A percentile compares a stretch with the other conserved stretches of the same genome.
phyloP scores from a whole-genome alignment of 257 asterid genomes.

The Solanum medicagineum region DNA sequence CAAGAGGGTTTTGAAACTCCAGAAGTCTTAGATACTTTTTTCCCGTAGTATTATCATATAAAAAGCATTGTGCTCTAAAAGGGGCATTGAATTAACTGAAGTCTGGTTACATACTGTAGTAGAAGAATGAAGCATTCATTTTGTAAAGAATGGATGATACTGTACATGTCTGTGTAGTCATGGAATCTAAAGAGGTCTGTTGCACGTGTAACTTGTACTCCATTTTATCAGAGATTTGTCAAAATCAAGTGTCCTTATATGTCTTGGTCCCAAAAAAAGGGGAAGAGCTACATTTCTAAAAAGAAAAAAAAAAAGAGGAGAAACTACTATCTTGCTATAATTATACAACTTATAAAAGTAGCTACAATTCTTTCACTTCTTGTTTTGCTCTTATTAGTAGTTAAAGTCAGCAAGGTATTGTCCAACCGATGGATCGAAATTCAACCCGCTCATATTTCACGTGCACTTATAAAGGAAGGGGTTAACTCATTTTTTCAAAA shows the following conservation, averaged over 20 bases:
- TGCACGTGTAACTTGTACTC: not conserved
- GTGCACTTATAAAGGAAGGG: too few relatives aligned
- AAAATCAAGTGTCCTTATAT: not conserved
- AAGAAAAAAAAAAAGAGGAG: not conserved
- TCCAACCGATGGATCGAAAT: not conserved
- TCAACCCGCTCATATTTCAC: not conserved
- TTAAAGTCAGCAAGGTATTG: not conserved
- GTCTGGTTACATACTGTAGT: not conserved
- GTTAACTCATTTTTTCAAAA: too few relatives aligned
- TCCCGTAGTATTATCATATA: too few relatives aligned
- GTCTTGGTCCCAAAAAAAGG: not conserved
- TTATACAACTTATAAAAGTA: not conserved
- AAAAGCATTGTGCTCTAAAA: too few relatives aligned
- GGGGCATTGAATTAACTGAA: too few relatives aligned
- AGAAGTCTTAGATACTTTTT: too few relatives aligned
- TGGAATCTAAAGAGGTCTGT: not conserved
- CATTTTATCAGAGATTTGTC: not conserved
- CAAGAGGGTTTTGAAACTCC: not conserved
- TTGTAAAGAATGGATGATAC: not conserved
- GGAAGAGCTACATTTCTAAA: not conserved
- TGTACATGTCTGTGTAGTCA: not conserved
- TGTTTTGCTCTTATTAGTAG: not conserved
- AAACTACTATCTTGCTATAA: not conserved
- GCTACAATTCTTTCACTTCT: not conserved
- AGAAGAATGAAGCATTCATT: not conserved